Conservation (phyloP, 352 stramenopile species). For the Peronospora destructor region DNA sequence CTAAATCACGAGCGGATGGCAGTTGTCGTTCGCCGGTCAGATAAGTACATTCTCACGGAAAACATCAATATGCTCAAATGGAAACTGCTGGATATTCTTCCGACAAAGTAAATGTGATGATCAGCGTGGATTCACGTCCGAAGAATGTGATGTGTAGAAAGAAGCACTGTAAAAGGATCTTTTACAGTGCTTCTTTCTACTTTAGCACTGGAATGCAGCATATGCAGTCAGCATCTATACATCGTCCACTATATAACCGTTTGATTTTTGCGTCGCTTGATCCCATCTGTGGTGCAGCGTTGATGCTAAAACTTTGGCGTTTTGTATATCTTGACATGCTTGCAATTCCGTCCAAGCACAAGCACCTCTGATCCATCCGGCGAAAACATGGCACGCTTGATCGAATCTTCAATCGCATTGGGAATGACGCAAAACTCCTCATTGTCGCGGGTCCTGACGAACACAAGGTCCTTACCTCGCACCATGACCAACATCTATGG, state of each 20-base stretch:
- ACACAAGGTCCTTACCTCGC: constrained; percentile 48
- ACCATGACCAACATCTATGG: constrained; percentile 50
- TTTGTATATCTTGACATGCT: constrained; percentile 69
- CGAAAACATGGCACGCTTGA: constrained; percentile 59
- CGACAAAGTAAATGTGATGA: constrained; percentile 19
- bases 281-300: background rate
- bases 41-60: constrained; percentile 56
- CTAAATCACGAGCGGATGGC: constrained; percentile 53
- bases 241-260: constrained; percentile 8
- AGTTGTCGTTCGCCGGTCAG: constrained; percentile 40
- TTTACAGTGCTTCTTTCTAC: no score
- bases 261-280: constrained; percentile 1
- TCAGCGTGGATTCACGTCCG: constrained; percentile 3
- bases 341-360: constrained; percentile 55
- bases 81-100: constrained; percentile 51
- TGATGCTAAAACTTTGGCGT: constrained; percentile 26
- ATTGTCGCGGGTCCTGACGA: constrained; percentile 45
- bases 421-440: constrained; percentile 44
- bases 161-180: background rate
- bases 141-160: constrained; percentile 2
- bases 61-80: constrained; percentile 70
- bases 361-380: constrained; percentile 56
- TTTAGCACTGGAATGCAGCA: background rate
- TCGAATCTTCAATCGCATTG: constrained; percentile 53
- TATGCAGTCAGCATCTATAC: constrained; percentile 19